Evolutionary conservation across 108 stramenopile genomes (phyloP).

Genomic region (Conticribra guillardii): DNA sequence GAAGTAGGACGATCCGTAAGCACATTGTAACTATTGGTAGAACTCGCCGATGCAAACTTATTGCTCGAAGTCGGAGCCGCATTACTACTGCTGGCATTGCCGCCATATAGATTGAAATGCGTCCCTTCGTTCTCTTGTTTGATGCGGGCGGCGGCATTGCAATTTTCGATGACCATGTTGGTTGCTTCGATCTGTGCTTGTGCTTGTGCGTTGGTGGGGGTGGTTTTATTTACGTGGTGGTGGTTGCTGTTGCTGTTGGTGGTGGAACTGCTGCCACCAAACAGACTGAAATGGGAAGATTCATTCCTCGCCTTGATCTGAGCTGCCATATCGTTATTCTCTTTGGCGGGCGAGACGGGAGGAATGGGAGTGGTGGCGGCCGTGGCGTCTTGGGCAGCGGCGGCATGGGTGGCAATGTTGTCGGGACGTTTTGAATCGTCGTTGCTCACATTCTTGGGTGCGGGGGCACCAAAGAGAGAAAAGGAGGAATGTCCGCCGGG

Average conservation of each 20-base stretch:
- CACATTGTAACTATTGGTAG: conserved; percentile 74
- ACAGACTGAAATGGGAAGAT: conserved; percentile 15
- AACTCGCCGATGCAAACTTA: conserved; percentile 64
- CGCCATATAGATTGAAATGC: conserved; percentile 9
- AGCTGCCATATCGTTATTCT: background rate
- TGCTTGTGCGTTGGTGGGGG: conserved; percentile 18
- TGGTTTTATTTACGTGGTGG: background rate
- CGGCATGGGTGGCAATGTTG: background rate
- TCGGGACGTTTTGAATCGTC: background rate
- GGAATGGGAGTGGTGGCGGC: background rate
- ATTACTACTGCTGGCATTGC: background rate
- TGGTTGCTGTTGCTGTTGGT: background rate
- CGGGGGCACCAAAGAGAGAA: conserved; percentile 33
- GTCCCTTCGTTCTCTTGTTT: conserved; percentile 23
- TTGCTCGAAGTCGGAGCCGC: conserved; percentile 43
- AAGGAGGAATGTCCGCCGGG: conserved; percentile 69
- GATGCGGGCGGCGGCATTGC: conserved; percentile 17
- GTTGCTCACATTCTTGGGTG: background rate
- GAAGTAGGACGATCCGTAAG: conserved; percentile 74
- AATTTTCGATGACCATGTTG: background rate
- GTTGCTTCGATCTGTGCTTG: background rate
- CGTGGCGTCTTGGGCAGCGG: background rate
- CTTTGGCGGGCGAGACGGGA: background rate
- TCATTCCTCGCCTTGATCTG: conserved; percentile 13
- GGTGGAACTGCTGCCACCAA: background rate